Base-by-base conservation (phyloP, 2,329 filamentous ascomycete species). In the Aureobasidium sp. region DNA sequence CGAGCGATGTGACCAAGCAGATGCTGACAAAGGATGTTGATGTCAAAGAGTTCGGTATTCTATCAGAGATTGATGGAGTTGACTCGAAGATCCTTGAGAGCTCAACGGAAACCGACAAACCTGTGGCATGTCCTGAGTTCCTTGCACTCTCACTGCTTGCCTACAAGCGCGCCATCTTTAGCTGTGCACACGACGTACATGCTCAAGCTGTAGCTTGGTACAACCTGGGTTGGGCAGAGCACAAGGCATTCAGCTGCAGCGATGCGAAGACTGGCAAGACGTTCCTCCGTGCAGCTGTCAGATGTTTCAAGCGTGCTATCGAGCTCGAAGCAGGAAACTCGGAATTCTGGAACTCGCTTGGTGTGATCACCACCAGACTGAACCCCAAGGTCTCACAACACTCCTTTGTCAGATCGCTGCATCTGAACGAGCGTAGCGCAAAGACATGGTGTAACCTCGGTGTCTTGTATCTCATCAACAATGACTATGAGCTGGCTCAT, bases 161-260 rank as follows among this genome's bases (percentile, higher is more conserved):
- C 6, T 90, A 95, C 73, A 99, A 97, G 73, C 84, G 90, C 65
- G 91, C 91, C 8, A 86, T 97, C 15, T 78, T 88, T 67, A 83
- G 86, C 42, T 88, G 87, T 17, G 78, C 85, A 0, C 79, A 86
- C 63, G 92, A 99, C 70, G 73, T 84, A 8, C 90, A 97, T 72
- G 92, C 93, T 3, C 92, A 95, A 74, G 90, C 94, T 1, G 90
- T 97, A n/a, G 90, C 92, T 0, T 94, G 93, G 82, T 99, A 96
- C 75, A 99, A 99, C 70, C 79, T 99, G 20, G 94, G 94, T 45
- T 97, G 92, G 90, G 89, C 90, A 1, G 94, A 99, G 73, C 86
- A 94, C 71, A 84, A 88, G 48, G 89, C 91, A 0, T 90, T 95
- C 70, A 59, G 58, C 29, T 90, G 85, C 69, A 78, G 90, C 22